Base-by-base conservation (phyloP, 305 asterid genomes). In the Fraxinus baroniana region DNA sequence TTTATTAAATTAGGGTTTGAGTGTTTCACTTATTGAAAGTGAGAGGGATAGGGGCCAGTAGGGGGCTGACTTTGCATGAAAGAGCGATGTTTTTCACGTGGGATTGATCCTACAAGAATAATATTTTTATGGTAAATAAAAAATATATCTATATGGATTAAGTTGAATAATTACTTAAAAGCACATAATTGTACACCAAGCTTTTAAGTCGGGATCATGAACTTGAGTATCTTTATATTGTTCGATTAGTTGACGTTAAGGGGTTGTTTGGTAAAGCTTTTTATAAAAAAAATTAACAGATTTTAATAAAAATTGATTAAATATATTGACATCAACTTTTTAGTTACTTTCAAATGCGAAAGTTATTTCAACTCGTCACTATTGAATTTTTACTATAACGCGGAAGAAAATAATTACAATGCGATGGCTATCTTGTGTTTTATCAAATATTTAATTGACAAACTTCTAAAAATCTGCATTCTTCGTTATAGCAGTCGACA, bases 31-130 rank as follows among this genome's bases (percentile, higher is more conserved):
- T n/a, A 12, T 5, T 8, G 77, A 41, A 22, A 46, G 77, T 81
- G 80, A 41, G 49, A 30, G 71, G 37, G 20, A 62, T 74, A 55
- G 57, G 70, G 33, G 9, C 33, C 33, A 46, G 85, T 82, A 83
- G 83, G 80, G 84, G 88, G 86, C 88, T 85, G 90, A 82, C 86
- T 88, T 83, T 82, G 84, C 85, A 83, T 87, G 90, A 85, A 83
- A 57, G 85, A 78, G 79, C 83, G 78, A 85, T 82, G 87, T 86
- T 78, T 86, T 88, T 7, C 92, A 90, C 91, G 92, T 90, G 92
- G 92, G 89, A 15, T 80, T 83, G 91, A 91, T 77, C 90, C 91
- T 84, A 88, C 91, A 76, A 80, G 36, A 82, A 46, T 78, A 24
- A 78, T 62, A 10, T 36, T 71, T 64, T 18, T 57, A 28, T 78